Percentiles rank a stretch among this genome's conserved stretches.
phyloP scores from a whole-genome alignment of 2,329 filamentous ascomycete species.

The Verticillium tricorpus region DNA sequence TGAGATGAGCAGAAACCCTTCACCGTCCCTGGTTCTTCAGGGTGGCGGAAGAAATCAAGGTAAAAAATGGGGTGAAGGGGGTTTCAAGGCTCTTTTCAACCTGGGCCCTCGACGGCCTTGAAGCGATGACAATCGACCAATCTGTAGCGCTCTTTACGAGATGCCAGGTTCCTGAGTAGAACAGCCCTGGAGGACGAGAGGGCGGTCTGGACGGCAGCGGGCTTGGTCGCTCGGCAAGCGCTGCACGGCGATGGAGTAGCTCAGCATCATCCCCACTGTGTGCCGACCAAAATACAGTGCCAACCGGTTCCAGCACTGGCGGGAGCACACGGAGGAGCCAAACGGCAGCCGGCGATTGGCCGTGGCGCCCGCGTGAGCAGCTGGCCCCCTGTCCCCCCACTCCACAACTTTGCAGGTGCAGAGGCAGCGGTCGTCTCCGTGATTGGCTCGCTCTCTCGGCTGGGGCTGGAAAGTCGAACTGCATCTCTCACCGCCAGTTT shows the following conservation, averaged over 20 bases:
- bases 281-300: conserved; percentile 11
- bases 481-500: conserved; percentile 25
- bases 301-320: neutral
- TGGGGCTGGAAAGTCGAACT: conserved; percentile 21
- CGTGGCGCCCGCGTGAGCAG: conserved; percentile 10
- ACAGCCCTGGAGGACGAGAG: neutral
- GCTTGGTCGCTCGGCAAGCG: neutral
- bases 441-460: conserved; percentile 19
- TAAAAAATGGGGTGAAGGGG: neutral
- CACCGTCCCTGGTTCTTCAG: neutral
- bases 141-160: neutral
- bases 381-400: conserved; percentile 10
- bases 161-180: neutral
- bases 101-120: neutral
- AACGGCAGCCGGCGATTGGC: conserved; percentile 13
- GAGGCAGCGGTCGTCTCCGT: conserved; percentile 9
- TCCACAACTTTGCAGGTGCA: conserved; percentile 17
- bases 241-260: neutral
- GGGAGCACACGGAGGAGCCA: conserved; percentile 6
- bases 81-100: neutral
- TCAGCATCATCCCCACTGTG: neutral
- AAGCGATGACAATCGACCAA: neutral
- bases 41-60: neutral
- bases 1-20: neutral
- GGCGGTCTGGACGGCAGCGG: neutral